Evolutionary conservation across 139 green algal species (phyloP), one percentile per base, ranked within the genome.

Genomic region (Pseudopediastrum boryanum): DNA sequence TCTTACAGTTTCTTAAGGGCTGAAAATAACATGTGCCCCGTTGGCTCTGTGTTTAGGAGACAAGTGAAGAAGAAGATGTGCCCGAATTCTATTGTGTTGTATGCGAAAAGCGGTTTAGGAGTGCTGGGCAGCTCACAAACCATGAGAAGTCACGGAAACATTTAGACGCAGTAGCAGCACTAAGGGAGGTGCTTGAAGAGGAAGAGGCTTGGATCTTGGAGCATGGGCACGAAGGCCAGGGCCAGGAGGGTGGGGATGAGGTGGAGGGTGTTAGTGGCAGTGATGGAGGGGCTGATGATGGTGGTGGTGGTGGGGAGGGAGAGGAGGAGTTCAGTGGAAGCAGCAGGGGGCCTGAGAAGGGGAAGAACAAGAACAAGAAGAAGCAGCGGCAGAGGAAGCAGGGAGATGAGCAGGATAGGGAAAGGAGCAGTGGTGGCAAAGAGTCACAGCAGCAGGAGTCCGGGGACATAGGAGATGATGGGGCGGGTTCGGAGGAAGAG

Each of bases 101-200:
- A 12, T 98, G 95, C 85, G 90, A 97, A 46, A 98, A 98, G 86
- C 73, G 78, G 16, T 98, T 98, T 84, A 94, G 92, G 77, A 95
- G 83, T 42, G 90, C 89, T 27, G 90, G 92, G 65, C 89, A 95
- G 54, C 80, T 95, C 21, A 62, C 75, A 41, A 98, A 98, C 74
- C 95, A 98, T 82, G 89, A 98, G 77, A 86, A 82, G 83, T 94
- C 87, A 33, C 94, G 91, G 80, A 94, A 96, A 78, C 94, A 98
- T 74, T 33, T 69, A 69, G 87, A 95, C 56, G 72, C 85, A 33
- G 38, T 90, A 41, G 82, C 85, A n/a, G 58, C 69, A 13, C 78
- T 93, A 66, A 71, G 79, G 39, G 81, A 77, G 23, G 62, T 89
- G 46, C 64, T 94, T 71, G 58, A 89, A 35, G 84, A 86, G 48